A percentile compares a stretch with the other conserved stretches of the same genome.
Conservation (phyloP, 139 green algal species). For the Medakamo hakoo region DNA sequence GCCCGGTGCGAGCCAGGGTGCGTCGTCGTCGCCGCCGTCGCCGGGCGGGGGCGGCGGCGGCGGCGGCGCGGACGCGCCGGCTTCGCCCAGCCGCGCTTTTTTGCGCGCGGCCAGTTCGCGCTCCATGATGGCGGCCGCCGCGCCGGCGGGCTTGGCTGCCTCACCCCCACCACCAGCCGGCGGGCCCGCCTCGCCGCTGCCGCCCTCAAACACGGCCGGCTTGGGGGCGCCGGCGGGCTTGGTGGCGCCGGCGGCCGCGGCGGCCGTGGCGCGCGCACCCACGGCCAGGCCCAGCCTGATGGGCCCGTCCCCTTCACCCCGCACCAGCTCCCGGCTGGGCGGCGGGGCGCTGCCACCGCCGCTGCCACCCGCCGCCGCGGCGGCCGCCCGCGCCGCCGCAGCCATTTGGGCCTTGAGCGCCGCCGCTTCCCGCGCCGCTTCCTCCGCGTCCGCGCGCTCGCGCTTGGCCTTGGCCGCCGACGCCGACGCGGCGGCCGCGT, state of each 20-base stretch:
- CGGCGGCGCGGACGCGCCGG: slow-evolving; percentile 7
- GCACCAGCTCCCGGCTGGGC: slow-evolving; percentile 22
- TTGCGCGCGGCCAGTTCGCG: not conserved
- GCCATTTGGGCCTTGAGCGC: slow-evolving; percentile 33
- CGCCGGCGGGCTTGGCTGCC: not conserved
- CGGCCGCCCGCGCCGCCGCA: slow-evolving; percentile 23
- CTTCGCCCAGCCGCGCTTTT: slow-evolving; percentile 7
- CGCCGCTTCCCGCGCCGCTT: slow-evolving; percentile 23
- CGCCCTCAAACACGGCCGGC: slow-evolving; percentile 13
- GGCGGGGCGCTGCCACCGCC: not conserved
- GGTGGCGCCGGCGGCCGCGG: not conserved
- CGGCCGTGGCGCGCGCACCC: not conserved
- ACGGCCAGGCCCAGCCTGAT: slow-evolving; percentile 31
- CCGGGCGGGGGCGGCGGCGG: not conserved
- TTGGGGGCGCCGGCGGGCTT: slow-evolving; percentile 1
- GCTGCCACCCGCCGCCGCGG: not conserved
- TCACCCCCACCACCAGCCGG: not conserved
- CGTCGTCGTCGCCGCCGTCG: not conserved
- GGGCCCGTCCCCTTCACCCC: slow-evolving; percentile 22
- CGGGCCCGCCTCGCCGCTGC: not conserved
- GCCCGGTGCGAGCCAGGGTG: slow-evolving; percentile 57
- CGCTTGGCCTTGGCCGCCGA: slow-evolving; percentile 20
- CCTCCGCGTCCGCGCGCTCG: slow-evolving; percentile 21
- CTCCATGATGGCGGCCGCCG: not conserved
- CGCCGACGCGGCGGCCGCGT: slow-evolving; percentile 13